Percentiles rank a stretch among this genome's conserved stretches.
phyloP scores from a whole-genome alignment of 768 basidiomycete genomes.

The Rhodotorula sphaerocarpa region DNA sequence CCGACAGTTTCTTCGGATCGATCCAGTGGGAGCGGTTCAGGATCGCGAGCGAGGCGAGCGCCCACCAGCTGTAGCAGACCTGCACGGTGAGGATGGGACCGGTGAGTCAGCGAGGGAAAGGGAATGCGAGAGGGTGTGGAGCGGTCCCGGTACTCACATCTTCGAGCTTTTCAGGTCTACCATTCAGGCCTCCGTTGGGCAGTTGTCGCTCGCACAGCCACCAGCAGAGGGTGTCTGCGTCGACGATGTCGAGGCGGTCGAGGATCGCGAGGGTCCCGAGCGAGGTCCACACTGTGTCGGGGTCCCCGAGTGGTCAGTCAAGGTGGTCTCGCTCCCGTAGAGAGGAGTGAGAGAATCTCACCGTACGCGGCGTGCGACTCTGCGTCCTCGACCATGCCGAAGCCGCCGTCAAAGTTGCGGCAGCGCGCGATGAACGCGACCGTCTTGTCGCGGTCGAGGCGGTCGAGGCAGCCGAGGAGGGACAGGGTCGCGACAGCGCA shows the following conservation, averaged over 20 bases:
- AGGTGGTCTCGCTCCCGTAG: background rate
- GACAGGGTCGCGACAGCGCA: slow-evolving; percentile 76
- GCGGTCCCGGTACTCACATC: slow-evolving; percentile 75
- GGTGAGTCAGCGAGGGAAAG: background rate
- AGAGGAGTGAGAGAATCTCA: too few relatives aligned
- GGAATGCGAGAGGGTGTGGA: background rate
- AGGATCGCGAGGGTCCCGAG: slow-evolving; percentile 79
- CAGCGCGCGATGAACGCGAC: slow-evolving; percentile 67
- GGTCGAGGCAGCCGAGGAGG: slow-evolving; percentile 64
- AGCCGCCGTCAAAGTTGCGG: slow-evolving; percentile 91
- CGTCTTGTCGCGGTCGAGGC: slow-evolving; percentile 59
- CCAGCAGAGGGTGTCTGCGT: slow-evolving; percentile 71
- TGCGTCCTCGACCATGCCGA: slow-evolving; percentile 71
- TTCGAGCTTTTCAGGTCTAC: slow-evolving; percentile 93
- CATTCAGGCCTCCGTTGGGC: slow-evolving; percentile 87
- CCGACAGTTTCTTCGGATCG: slow-evolving; percentile 62
- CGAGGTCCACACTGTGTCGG: slow-evolving; percentile 70
- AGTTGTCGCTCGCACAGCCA: slow-evolving; percentile 92
- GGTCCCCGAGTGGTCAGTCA: background rate
- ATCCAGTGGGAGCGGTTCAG: slow-evolving; percentile 79
- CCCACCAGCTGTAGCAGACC: slow-evolving; percentile 99
- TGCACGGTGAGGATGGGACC: slow-evolving; percentile 40
- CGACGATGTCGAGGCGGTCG: slow-evolving; percentile 66
- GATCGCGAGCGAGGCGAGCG: slow-evolving; percentile 78
- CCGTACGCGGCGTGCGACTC: slow-evolving; percentile 92